Evolutionary conservation across 371 early-diverging fungal genomes (phyloP), one percentile per base, ranked within the genome.

Genomic region (Circinella minor): DNA sequence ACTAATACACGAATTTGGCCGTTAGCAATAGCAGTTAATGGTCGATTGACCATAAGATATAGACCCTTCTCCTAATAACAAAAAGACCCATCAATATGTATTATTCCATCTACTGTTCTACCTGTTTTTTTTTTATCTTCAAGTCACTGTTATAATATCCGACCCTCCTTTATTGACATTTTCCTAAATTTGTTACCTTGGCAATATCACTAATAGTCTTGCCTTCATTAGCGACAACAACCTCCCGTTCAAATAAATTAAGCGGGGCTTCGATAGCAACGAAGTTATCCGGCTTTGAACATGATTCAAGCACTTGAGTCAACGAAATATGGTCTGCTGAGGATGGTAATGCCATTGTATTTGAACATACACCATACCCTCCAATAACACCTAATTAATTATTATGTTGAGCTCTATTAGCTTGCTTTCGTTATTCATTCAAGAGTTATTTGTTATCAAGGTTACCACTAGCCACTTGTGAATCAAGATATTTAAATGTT

Each of bases 191-290:
- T 38, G 55, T 13, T 75, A 84, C 86, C 76, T 85, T 78, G 61
- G 90, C 88, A 14, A 82, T 73, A 34, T 85, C 80, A n/a, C 87
- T 85, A 27, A 90, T 81, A 6, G 84, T 86, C 47, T 77, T 81
- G 27, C 66, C 61, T 4, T 74, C 77, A 60, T 57, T 61, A 36
- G 73, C 77, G n/a, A 79, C 38, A 38, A 88, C 71, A 2, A 86
- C 83, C 61, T 91, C 89, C 6, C 87, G 82, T 69, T 94, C 94
- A 83, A 88, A 93, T 48, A 94, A n/a, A 68, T 94, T 94, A 65
- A 93, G 84, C 1, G 94, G 94, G 46, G 83, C 86, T 70, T 93
- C 80, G 14, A 91, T 76, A 4, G 91, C 90, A 38, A 85, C 77
- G 68, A 93, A 88, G 66, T 92, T 83, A 4, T 81, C 73, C 6